phyloP scores from a whole-genome alignment of 768 basidiomycete species.

The Mycena amicta region DNA sequence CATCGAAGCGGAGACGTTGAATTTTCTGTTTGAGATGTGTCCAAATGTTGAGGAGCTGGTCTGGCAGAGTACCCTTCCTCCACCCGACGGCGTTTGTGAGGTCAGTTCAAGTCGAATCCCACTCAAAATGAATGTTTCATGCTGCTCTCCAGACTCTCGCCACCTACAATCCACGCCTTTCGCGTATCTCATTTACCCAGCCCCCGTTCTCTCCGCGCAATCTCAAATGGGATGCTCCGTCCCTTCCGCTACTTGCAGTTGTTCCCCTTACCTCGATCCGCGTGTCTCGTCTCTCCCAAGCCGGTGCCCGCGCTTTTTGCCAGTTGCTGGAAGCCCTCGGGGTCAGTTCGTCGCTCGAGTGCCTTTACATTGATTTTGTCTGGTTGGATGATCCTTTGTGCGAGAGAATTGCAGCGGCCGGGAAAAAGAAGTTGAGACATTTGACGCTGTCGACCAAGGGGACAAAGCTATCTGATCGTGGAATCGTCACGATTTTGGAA shows the following conservation, averaged over 20 bases:
- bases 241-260: constrained; percentile 33
- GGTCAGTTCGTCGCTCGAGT: constrained; percentile 35
- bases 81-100: constrained; percentile 43
- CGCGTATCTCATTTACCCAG: constrained; percentile 27
- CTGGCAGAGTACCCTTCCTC: constrained; percentile 35
- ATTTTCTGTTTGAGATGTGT: constrained; percentile 23
- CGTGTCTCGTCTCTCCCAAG: constrained; percentile 37
- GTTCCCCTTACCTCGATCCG: constrained; percentile 32
- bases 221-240: constrained; percentile 39
- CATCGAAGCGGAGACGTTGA: constrained; percentile 22
- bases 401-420: constrained; percentile 34
- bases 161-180: constrained; percentile 26
- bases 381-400: constrained; percentile 44
- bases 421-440: constrained; percentile 31
- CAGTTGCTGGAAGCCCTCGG: constrained; percentile 28
- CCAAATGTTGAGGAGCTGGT: constrained; percentile 31
- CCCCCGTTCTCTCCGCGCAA: constrained; percentile 18
- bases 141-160: constrained; percentile 25
- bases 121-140: no score
- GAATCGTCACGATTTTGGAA: constrained; percentile 35
- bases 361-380: constrained; percentile 36
- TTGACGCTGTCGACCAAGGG: constrained; percentile 37
- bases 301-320: constrained; percentile 34
- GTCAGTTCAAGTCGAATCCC: no score
- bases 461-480: constrained; percentile 40